A percentile compares a stretch with the other conserved stretches of the same genome.
phyloP scores from a whole-genome alignment of 176 grass and related monocot genomes.

The Ananas comosus region DNA sequence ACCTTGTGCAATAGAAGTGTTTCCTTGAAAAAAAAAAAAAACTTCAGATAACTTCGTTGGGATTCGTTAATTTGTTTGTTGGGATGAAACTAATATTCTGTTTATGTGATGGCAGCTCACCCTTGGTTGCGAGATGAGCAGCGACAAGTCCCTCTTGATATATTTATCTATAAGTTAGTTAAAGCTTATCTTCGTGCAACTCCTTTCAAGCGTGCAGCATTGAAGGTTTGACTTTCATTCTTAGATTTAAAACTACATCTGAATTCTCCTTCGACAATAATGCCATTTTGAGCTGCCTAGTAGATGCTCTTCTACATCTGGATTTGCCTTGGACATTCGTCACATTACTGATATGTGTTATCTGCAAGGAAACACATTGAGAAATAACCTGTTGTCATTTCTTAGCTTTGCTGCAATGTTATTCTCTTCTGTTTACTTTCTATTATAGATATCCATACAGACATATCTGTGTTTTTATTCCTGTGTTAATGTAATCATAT shows the following conservation, averaged over 20 bases:
- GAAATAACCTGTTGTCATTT: too few relatives aligned
- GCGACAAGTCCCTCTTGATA: conserved; percentile 65
- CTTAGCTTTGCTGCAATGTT: too few relatives aligned
- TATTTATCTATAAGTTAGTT: conserved; percentile 70
- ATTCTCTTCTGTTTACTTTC: too few relatives aligned
- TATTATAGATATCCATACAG: too few relatives aligned
- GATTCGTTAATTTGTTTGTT: background rate
- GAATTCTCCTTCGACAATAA: background rate
- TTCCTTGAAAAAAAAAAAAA: too few relatives aligned
- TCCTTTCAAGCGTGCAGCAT: conserved; percentile 83
- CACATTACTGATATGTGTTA: too few relatives aligned
- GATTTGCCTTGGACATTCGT: too few relatives aligned
- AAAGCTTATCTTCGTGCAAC: conserved; percentile 72
- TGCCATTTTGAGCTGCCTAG: background rate
- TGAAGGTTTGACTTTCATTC: conserved; percentile 57
- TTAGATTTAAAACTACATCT: background rate
- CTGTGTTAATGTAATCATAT: background rate
- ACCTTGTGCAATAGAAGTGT: background rate
- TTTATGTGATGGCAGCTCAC: conserved; percentile 53
- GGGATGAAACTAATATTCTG: conserved; percentile 4
- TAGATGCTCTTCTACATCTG: background rate
- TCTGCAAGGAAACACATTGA: too few relatives aligned
- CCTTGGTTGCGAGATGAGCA: conserved; percentile 77
- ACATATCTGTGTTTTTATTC: too few relatives aligned
- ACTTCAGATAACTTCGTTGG: conserved; percentile 1